Evolutionary conservation across 192 early-diverging fungal species (phyloP).

Genomic region (Pilaira anomala): DNA sequence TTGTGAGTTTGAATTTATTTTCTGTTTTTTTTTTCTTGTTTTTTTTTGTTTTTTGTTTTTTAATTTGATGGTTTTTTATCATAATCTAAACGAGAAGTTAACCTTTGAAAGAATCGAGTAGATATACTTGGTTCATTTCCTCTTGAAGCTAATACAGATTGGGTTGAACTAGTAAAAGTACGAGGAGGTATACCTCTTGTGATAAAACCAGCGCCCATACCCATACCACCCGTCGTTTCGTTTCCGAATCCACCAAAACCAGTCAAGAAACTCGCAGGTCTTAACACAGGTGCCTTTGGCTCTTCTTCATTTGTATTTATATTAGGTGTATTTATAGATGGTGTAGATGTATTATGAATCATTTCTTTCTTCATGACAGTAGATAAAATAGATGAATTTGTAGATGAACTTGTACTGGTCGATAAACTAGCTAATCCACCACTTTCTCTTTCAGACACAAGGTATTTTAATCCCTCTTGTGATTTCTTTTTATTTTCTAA

Average conservation of each 20-base stretch:
- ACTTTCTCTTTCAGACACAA: constrained; percentile 37
- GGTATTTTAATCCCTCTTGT: constrained; percentile 43
- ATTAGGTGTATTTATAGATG: neutral
- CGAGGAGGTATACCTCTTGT: constrained; percentile 19
- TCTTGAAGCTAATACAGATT: neutral
- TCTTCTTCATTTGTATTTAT: neutral
- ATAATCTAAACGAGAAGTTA: constrained; percentile 32
- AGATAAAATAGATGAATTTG: constrained; percentile 20
- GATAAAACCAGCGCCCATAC: constrained; percentile 9
- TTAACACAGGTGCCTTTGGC: constrained; percentile 6
- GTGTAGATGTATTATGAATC: neutral
- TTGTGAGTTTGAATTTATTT: neutral
- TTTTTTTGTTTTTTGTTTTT: neutral
- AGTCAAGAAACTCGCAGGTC: constrained; percentile 27
- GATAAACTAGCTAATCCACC: constrained; percentile 20
- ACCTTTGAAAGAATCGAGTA: constrained; percentile 35
- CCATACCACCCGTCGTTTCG: constrained; percentile 1
- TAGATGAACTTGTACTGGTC: constrained; percentile 21
- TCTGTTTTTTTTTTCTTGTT: neutral
- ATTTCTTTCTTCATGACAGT: constrained; percentile 8
- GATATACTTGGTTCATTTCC: constrained; percentile 29
- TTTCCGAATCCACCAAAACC: constrained; percentile 13
- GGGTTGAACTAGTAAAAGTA: neutral
- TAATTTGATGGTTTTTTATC: constrained; percentile 23
- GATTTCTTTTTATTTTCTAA: constrained; percentile 22